Percentiles rank a stretch among this genome's conserved stretches.
These are phyloP conservation scores for Citrus hindsii DNA, from an alignment of 345 rosid genomes.

Conservation along the genomic window DNA sequence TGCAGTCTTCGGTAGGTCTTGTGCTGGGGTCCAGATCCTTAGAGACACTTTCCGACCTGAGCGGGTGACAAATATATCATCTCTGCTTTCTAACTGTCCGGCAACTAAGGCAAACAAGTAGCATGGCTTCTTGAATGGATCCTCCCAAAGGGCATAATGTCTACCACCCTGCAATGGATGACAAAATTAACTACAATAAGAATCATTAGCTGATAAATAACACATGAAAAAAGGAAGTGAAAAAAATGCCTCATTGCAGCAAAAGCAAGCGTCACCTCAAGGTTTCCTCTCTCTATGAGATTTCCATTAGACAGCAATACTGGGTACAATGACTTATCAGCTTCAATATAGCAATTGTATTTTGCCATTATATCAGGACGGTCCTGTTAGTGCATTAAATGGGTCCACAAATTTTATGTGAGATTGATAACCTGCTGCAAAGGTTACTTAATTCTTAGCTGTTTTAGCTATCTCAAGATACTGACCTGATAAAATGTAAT, in stretches of 20 bases:
- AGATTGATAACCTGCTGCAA: slow-evolving; percentile 7
- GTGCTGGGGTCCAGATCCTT: slow-evolving; percentile 93
- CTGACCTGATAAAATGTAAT: slow-evolving; percentile 90
- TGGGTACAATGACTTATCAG: slow-evolving; percentile 82
- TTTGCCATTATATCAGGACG: slow-evolving; percentile 98
- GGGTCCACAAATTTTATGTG: slow-evolving; percentile 13
- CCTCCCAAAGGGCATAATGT: slow-evolving; percentile 95
- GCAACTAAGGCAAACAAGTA: slow-evolving; percentile 96
- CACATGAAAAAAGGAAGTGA: neutral
- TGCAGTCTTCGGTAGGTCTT: slow-evolving; percentile 88
- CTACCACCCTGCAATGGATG: slow-evolving; percentile 60
- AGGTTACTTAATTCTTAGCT: slow-evolving; percentile 4
- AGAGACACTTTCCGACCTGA: slow-evolving; percentile 82
- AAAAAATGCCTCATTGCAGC: neutral
- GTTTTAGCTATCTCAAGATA: slow-evolving; percentile 11
- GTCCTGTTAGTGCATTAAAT: slow-evolving; percentile 48
- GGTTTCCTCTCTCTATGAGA: slow-evolving; percentile 73
- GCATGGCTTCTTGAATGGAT: slow-evolving; percentile 96
- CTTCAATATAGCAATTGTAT: slow-evolving; percentile 91
- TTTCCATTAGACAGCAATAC: slow-evolving; percentile 93
- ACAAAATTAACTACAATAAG: neutral
- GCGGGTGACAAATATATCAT: slow-evolving; percentile 69
- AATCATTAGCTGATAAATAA: neutral
- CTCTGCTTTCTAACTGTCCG: slow-evolving; percentile 88
- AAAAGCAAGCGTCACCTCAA: slow-evolving; percentile 48